Evolutionary conservation across 2,329 filamentous ascomycete species (phyloP).

Genomic region (Volutella citrinella): DNA sequence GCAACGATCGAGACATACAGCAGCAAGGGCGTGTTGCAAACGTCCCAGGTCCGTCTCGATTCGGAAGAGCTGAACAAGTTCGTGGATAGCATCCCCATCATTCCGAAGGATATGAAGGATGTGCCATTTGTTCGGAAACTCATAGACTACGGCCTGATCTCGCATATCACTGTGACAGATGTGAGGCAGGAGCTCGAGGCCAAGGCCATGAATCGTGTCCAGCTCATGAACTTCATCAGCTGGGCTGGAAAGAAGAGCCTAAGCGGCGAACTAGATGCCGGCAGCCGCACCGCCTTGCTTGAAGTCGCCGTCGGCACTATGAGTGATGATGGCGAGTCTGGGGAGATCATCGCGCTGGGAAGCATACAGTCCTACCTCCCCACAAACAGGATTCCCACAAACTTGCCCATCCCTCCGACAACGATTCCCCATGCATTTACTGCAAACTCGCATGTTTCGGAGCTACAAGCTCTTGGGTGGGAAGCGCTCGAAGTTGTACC

Average conservation of each 20-base stretch:
- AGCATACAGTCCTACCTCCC: constrained; percentile 73
- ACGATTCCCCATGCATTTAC: constrained; percentile 87
- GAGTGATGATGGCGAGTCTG: constrained; percentile 57
- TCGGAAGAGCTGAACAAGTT: constrained; percentile 67
- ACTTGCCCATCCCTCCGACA: constrained; percentile 73
- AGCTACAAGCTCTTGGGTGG: constrained; percentile 84
- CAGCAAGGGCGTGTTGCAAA: constrained; percentile 82
- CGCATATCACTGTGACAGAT: constrained; percentile 81
- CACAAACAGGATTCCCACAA: constrained; percentile 74
- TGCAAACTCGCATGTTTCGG: constrained; percentile 59
- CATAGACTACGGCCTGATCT: constrained; percentile 81
- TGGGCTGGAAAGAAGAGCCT: constrained; percentile 77
- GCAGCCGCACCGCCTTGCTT: constrained; percentile 67
- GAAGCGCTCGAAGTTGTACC: constrained; percentile 76
- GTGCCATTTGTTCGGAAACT: constrained; percentile 77
- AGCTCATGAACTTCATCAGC: constrained; percentile 77
- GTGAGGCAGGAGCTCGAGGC: constrained; percentile 79
- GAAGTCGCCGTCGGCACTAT: constrained; percentile 76
- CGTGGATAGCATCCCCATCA: constrained; percentile 81
- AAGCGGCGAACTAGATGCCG: constrained; percentile 67
- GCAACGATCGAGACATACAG: constrained; percentile 85
- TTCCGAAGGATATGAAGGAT: constrained; percentile 72
- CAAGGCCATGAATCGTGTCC: constrained; percentile 74
- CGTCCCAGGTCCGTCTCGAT: constrained; percentile 74
- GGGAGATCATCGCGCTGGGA: constrained; percentile 73